Conservation (phyloP, 2,329 filamentous ascomycete species). For the Paracoccidioides brasiliensis region DNA sequence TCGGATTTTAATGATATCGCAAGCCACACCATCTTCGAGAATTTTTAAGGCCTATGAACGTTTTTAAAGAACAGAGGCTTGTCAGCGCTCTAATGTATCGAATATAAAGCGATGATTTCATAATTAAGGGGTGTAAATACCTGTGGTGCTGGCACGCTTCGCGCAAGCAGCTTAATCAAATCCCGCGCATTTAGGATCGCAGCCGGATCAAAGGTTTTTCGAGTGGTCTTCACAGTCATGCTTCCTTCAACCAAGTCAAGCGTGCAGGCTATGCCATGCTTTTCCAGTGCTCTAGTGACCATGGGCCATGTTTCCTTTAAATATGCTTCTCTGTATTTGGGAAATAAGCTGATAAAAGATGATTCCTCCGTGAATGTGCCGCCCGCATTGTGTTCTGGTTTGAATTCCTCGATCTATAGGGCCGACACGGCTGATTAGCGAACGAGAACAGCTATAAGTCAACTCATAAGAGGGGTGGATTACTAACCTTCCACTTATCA, state of each 20-base stretch:
- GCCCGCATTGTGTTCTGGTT: constrained; percentile 66
- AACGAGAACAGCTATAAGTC: neutral
- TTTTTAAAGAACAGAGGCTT: neutral
- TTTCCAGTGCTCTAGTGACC: constrained; percentile 75
- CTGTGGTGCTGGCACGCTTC: constrained; percentile 84
- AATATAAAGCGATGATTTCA: neutral
- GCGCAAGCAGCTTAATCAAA: constrained; percentile 79
- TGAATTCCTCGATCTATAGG: constrained; percentile 62
- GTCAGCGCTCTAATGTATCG: constrained; percentile 4
- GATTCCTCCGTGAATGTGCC: constrained; percentile 90
- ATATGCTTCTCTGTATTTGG: constrained; percentile 92
- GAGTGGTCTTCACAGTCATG: constrained; percentile 93
- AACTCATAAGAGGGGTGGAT: neutral
- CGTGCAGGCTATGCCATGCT: constrained; percentile 76
- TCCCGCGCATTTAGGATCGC: constrained; percentile 89
- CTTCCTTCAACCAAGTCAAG: constrained; percentile 89
- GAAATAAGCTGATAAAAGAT: constrained; percentile 71
- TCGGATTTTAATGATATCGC: constrained; percentile 92
- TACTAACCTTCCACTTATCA: constrained; percentile 75
- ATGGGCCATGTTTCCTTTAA: constrained; percentile 87
- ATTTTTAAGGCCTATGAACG: constrained; percentile 63
- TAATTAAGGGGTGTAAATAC: constrained; percentile 11
- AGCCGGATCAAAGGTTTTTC: constrained; percentile 82
- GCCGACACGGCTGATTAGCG: neutral
- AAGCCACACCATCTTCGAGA: constrained; percentile 78